These are phyloP conservation scores for Annona squamosa DNA, from an alignment of 164 flowering plant species.

Conservation along the genomic window DNA sequence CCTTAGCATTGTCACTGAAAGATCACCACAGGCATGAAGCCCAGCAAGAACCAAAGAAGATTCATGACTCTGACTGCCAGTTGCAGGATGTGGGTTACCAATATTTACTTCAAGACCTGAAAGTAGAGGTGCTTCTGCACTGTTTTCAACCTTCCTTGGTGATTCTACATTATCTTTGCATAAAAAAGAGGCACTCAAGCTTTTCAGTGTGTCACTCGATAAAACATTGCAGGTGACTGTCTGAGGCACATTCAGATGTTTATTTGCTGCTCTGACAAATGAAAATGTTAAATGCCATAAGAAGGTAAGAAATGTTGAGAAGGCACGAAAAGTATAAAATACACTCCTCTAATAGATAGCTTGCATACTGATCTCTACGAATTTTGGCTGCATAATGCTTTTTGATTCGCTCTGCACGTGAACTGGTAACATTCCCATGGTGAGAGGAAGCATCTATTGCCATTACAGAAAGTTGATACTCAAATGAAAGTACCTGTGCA, in stretches of 20 bases:
- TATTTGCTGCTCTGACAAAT: conserved; percentile 32
- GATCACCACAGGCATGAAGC: conserved; percentile 98
- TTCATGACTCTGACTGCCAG: conserved; percentile 3
- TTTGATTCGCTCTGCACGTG: conserved; percentile 71
- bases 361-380: conserved; percentile 40
- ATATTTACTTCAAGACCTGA: conserved; percentile 12
- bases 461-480: conserved; percentile 59
- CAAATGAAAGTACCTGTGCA: conserved; percentile 80
- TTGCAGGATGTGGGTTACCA: conserved; percentile 8
- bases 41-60: conserved; percentile 75
- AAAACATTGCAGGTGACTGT: conserved; percentile 61
- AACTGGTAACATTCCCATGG: conserved; percentile 65
- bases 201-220: conserved; percentile 50
- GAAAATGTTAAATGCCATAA: background rate
- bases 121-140: conserved; percentile 4
- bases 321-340: background rate
- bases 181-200: conserved; percentile 26
- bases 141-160: conserved; percentile 10
- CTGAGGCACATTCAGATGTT: conserved; percentile 38
- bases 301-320: background rate
- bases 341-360: background rate
- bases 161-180: conserved; percentile 18
- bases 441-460: conserved; percentile 88
- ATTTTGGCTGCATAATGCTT: conserved; percentile 64
- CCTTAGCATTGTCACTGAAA: conserved; percentile 90